phyloP scores from a whole-genome alignment of 345 rosid genomes.

The Eucalyptus curtisii region DNA sequence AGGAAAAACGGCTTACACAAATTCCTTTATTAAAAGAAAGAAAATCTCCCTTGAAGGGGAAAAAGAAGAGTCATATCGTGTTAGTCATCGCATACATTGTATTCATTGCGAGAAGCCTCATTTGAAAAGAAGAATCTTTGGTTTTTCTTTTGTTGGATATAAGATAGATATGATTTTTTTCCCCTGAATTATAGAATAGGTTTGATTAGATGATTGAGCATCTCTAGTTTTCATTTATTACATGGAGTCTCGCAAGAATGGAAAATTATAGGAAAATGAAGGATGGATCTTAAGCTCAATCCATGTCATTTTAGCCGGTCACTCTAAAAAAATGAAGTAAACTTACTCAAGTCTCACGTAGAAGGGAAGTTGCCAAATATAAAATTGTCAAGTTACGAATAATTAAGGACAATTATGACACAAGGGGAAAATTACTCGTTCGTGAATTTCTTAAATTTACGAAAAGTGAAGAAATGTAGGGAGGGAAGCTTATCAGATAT shows the following conservation, averaged over 20 bases:
- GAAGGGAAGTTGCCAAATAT: background rate
- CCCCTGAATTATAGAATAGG: background rate
- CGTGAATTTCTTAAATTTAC: too few species aligned
- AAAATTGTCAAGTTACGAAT: background rate
- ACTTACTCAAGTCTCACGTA: background rate
- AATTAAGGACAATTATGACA: background rate
- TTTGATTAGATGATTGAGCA: background rate
- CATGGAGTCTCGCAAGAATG: background rate
- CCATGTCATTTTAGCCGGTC: background rate
- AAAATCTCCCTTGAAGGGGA: background rate
- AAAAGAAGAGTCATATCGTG: background rate
- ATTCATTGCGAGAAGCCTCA: background rate
- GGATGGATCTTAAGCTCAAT: background rate
- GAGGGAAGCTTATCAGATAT: too few species aligned
- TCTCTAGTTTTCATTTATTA: background rate
- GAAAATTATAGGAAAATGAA: background rate
- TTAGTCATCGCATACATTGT: rapidly evolving
- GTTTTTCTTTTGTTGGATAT: background rate
- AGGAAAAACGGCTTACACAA: rapidly evolving
- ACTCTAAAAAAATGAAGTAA: background rate
- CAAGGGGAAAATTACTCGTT: too few species aligned
- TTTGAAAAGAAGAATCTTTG: background rate
- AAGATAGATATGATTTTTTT: background rate
- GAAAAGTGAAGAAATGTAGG: too few species aligned
- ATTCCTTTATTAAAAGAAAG: background rate